Evolutionary conservation across 345 rosid species (phyloP).

Genomic region (Pistacia vera): DNA sequence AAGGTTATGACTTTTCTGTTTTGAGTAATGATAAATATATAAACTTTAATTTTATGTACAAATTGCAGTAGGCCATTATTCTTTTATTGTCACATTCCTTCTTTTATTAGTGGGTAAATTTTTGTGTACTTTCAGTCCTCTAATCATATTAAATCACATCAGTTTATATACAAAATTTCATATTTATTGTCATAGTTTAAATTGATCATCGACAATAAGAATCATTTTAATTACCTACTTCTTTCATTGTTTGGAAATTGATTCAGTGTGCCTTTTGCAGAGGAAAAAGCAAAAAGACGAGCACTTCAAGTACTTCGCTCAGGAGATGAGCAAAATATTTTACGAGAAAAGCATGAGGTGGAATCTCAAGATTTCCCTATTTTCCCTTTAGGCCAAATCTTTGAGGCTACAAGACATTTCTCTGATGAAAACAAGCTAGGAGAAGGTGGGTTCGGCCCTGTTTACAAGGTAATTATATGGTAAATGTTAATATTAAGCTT

Average conservation of each 20-base stretch:
- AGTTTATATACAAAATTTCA: no score
- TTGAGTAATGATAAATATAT: no score
- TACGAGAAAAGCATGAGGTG: constrained; percentile 7
- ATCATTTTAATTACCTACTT: no score
- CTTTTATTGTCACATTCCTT: no score
- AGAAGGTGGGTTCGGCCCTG: constrained; percentile 55
- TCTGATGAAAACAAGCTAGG: constrained; percentile 39
- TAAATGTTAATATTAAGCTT: no score
- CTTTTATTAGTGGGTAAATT: no score
- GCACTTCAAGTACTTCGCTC: constrained; percentile 26
- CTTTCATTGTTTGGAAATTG: neutral
- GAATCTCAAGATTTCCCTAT: constrained; percentile 26
- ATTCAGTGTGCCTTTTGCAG: neutral
- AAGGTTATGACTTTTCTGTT: neutral
- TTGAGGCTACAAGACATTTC: constrained; percentile 31
- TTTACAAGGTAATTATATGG: constrained; percentile 36
- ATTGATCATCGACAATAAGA: no score
- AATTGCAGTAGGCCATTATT: no score
- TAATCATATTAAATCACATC: no score
- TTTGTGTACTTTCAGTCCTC: no score
- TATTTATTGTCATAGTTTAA: no score
- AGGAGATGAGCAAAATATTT: neutral
- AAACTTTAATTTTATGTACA: no score
- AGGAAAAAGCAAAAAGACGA: constrained; percentile 16
- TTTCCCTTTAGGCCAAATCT: constrained; percentile 20